Conservation (phyloP, 2,329 filamentous ascomycete genomes). For the Trichoderma brevicompactum region DNA sequence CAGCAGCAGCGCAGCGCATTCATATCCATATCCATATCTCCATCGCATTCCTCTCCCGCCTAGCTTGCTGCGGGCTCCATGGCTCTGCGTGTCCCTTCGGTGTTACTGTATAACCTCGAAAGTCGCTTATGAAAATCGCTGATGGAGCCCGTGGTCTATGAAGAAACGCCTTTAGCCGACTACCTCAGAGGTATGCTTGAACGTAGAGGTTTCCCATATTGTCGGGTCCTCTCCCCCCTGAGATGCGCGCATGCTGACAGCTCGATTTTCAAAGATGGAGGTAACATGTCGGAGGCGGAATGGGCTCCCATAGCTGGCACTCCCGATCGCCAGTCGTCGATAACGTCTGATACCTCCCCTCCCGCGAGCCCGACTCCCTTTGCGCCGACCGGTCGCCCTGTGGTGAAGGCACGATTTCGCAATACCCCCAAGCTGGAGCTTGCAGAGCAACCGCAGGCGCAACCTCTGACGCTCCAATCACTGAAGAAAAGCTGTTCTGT, state of each 20-base stretch:
- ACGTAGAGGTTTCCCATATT: constrained; percentile 1
- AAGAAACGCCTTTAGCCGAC: constrained; percentile 84
- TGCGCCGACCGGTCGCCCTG: constrained; percentile 60
- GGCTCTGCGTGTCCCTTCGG: constrained; percentile 38
- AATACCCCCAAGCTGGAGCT: constrained; percentile 38
- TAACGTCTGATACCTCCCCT: constrained; percentile 46
- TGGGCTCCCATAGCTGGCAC: constrained; percentile 52
- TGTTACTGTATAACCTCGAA: constrained; percentile 36
- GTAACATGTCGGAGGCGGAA: constrained; percentile 50
- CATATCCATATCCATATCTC: not conserved
- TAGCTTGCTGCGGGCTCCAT: constrained; percentile 34
- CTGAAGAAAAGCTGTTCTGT: constrained; percentile 59
- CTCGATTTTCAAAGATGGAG: constrained; percentile 48
- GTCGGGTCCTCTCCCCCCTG: constrained; percentile 2
- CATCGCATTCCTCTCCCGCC: constrained; percentile 8
- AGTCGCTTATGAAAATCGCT: constrained; percentile 33
- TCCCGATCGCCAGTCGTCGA: constrained; percentile 38
- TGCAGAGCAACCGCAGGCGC: not conserved
- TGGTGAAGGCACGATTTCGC: constrained; percentile 59
- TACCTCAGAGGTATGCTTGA: constrained; percentile 76
- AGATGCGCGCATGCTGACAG: constrained; percentile 24
- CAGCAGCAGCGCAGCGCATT: not conserved
- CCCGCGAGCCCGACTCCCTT: constrained; percentile 57
- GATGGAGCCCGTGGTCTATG: constrained; percentile 85
- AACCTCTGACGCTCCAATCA: constrained; percentile 46